Evolutionary conservation across 176 grass and related monocot genomes (phyloP), one percentile per base, ranked within the genome.

Genomic region (Echinochloa phyllopogon): DNA sequence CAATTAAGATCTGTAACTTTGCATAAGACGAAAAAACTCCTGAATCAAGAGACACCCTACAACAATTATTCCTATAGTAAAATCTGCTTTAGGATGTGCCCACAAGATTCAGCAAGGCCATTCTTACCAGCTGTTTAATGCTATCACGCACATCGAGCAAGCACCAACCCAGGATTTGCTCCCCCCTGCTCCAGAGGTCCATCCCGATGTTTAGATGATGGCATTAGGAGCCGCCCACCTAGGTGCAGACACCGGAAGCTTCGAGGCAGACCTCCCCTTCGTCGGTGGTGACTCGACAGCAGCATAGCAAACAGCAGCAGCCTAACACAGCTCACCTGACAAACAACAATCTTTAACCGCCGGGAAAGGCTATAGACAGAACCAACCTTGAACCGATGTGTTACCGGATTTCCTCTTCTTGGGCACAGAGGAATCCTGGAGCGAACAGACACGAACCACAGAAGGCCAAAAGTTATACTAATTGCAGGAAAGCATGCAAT

Each of bases 171-270:
- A 72, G 82, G 67, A 83, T 1, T 82, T 0, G 52, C 84, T 81
- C 90, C 93, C 45, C 24, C 88, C 68, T 82, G 73, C 74, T 92
- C 96, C 91, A 98, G 63, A 95, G 59, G 93, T 94, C 93, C 78
- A 98, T 95, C 73, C 91, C 96, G 75, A 95, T 87, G 77, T 95
- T 94, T 47, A 92, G 61, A 87, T 90, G 21, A 87, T 87, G 74
- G 93, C 77, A 60, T 82, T 89, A 76, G 89, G 67, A n/a, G 89
- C 69, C 16, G 93, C 78, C 69, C 96, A 84, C 12, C 93, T 93
- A 69, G 96, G 96, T 37, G 96, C 96, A 39, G 96, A 98, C 49
- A 98, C 96, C n/a, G 89, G 96, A 60, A 98, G 93, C 83, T 98
- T 98, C 18, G 91, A 87, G 51, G 87, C 96, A 55, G 96, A 83